Evolutionary conservation across 106 monocot genomes (phyloP).

Genomic region (Dendrobium catenatum): DNA sequence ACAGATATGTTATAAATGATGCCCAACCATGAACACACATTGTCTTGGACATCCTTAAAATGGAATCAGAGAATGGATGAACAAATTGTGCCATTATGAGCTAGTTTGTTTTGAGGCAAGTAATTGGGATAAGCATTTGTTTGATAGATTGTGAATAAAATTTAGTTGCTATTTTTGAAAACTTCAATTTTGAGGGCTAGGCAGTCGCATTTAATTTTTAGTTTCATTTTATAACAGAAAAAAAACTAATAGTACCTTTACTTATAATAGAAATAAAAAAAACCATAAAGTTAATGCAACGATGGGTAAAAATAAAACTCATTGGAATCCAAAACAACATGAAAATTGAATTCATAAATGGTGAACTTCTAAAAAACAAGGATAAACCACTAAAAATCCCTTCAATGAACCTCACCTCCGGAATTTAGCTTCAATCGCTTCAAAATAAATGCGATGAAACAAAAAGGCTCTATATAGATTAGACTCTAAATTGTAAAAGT

Average conservation of each 20-base stretch:
- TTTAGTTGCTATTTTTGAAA: neutral
- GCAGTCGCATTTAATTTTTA: too few species aligned
- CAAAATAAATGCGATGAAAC: too few species aligned
- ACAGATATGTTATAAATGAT: too few species aligned
- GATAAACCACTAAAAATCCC: too few species aligned
- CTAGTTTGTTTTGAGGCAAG: neutral
- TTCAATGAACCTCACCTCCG: too few species aligned
- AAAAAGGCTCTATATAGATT: too few species aligned
- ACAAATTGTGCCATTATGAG: neutral
- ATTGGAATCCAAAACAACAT: neutral
- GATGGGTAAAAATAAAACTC: neutral
- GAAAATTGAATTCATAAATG: too few species aligned
- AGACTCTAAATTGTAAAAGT: too few species aligned
- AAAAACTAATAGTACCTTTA: neutral
- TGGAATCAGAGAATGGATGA: neutral
- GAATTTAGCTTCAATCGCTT: too few species aligned
- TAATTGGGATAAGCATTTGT: neutral
- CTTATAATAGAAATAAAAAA: neutral
- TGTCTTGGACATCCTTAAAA: too few species aligned
- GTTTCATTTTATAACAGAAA: neutral
- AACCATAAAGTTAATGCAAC: neutral
- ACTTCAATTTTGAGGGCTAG: neutral
- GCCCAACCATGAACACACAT: too few species aligned
- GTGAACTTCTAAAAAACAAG: too few species aligned
- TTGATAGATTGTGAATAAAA: neutral